These are phyloP conservation scores for Meyerozyma elateridarum DNA, from an alignment of 1,139 yeast species.

Conservation along the genomic window DNA sequence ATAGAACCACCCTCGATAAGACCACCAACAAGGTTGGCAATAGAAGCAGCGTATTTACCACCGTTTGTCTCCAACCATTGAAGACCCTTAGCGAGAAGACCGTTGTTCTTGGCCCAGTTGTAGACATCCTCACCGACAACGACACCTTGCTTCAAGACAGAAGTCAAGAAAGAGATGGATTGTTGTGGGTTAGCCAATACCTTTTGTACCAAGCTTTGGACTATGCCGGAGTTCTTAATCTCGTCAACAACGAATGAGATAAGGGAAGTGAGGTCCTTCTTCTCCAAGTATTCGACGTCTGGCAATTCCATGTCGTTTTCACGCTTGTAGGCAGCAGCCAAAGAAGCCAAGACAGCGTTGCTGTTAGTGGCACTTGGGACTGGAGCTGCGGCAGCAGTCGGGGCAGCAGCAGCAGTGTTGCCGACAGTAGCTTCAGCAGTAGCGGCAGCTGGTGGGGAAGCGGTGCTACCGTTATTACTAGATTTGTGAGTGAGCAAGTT, in stretches of 20 bases:
- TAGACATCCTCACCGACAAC: conserved; percentile 33
- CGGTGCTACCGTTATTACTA: conserved; percentile 9
- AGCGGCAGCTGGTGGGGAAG: conserved; percentile 10
- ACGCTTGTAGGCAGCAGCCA: conserved; percentile 19
- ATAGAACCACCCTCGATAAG: conserved; percentile 13
- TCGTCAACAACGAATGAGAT: conserved; percentile 24
- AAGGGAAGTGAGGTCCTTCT: conserved; percentile 35
- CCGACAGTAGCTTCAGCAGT: conserved; percentile 15
- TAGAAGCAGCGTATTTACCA: conserved; percentile 25
- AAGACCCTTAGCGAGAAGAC: conserved; percentile 31
- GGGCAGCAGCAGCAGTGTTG: conserved; percentile 17
- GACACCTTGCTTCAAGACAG: conserved; percentile 32
- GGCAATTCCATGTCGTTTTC: conserved; percentile 14
- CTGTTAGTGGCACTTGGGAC: conserved; percentile 10
- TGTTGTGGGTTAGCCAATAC: conserved; percentile 36
- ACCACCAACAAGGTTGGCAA: conserved; percentile 23
- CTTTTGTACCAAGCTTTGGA: conserved; percentile 27
- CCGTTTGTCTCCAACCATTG: conserved; percentile 28
- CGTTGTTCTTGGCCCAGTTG: conserved; percentile 37
- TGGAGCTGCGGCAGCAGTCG: conserved; percentile 15
- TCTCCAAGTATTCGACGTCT: conserved; percentile 23
- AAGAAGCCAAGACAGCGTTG: conserved; percentile 4
- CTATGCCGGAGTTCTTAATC: conserved; percentile 35
- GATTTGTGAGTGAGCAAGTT: conserved; percentile 22
- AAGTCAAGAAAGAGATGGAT: conserved; percentile 29